These are phyloP conservation scores for Boletus rufocinnamomeus DNA, from an alignment of 768 basidiomycete species.

Conservation along the genomic window DNA sequence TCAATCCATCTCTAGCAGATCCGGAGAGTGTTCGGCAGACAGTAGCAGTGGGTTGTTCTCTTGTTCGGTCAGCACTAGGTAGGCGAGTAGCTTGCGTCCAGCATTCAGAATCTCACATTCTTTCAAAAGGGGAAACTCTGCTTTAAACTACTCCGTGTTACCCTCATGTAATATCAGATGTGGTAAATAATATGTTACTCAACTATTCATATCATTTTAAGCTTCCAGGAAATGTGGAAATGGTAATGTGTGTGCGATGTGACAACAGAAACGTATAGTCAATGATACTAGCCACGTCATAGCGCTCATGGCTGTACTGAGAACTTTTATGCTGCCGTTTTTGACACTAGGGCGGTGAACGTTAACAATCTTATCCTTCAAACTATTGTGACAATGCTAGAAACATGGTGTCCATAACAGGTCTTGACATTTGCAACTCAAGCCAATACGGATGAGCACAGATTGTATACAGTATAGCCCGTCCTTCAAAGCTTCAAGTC, in stretches of 20 bases:
- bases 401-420: too few species aligned
- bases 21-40: conserved; percentile 78
- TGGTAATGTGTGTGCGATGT: background rate
- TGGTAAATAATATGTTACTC: conserved; percentile 4
- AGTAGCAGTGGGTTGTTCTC: conserved; percentile 85
- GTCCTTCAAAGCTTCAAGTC: background rate
- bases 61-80: conserved; percentile 84
- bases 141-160: conserved; percentile 21
- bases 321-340: background rate
- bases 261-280: background rate
- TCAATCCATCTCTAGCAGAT: conserved; percentile 92
- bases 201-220: background rate
- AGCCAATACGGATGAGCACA: background rate
- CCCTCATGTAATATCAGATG: conserved; percentile 3
- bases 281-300: too few species aligned
- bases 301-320: too few species aligned
- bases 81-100: conserved; percentile 25
- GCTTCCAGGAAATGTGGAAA: background rate
- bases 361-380: background rate
- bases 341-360: background rate
- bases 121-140: conserved; percentile 35
- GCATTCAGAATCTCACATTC: conserved; percentile 8
- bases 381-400: background rate
- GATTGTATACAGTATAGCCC: background rate
- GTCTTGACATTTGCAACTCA: background rate